Evolutionary conservation across 1,284 basidiomycete genomes (phyloP).

Genomic region (Cutaneotrichosporon cavernicola): DNA sequence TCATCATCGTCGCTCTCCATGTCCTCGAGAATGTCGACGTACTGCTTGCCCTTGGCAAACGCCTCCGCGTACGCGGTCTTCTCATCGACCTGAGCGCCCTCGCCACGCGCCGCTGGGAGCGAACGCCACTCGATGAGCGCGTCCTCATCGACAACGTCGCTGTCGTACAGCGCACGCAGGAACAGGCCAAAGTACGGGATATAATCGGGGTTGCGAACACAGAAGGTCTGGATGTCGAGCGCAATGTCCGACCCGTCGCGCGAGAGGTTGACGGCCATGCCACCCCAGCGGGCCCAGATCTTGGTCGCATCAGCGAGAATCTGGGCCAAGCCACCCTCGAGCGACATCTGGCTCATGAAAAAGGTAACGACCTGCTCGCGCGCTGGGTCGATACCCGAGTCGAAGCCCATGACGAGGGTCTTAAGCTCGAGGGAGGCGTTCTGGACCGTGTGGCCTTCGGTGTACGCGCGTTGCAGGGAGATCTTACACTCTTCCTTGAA

Average conservation of each 20-base stretch:
- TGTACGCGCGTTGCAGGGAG: constrained; percentile 49
- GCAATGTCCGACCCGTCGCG: constrained; percentile 40
- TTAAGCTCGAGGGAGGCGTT: constrained; percentile 51
- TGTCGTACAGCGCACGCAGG: constrained; percentile 51
- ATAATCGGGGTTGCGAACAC: constrained; percentile 22
- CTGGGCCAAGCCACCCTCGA: constrained; percentile 29
- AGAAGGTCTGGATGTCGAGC: constrained; percentile 36
- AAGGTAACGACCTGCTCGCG: constrained; percentile 49
- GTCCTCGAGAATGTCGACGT: constrained; percentile 49
- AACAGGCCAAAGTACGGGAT: constrained; percentile 48
- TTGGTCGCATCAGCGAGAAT: constrained; percentile 32
- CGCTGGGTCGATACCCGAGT: constrained; percentile 50
- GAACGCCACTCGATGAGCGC: constrained; percentile 52
- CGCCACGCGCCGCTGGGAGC: constrained; percentile 41
- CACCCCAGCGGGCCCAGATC: constrained; percentile 48
- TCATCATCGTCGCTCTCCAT: constrained; percentile 50
- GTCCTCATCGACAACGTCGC: constrained; percentile 50
- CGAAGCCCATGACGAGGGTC: constrained; percentile 51
- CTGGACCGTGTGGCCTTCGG: constrained; percentile 49
- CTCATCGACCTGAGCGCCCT: constrained; percentile 42
- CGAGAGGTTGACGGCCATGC: constrained; percentile 35
- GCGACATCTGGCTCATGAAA: constrained; percentile 41
- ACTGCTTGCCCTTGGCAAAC: constrained; percentile 45
- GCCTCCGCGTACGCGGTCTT: constrained; percentile 37
- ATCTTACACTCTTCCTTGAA: constrained; percentile 46